Percentiles rank a stretch among this genome's conserved stretches.
These are phyloP conservation scores for Lomentospora prolificans DNA, from an alignment of 2,329 filamentous ascomycete species.

Conservation along the genomic window DNA sequence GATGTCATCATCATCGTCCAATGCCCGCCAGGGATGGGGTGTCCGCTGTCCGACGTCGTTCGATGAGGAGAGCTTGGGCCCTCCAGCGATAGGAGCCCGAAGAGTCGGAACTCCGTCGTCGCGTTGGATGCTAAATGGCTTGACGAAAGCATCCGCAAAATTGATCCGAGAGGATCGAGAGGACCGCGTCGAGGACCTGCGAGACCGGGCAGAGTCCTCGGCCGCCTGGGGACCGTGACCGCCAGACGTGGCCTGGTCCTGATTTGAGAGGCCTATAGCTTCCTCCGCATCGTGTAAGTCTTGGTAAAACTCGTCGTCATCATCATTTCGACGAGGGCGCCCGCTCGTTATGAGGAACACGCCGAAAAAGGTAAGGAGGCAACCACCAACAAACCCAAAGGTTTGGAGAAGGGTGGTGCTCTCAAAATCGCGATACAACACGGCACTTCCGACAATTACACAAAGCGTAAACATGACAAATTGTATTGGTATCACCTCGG, in stretches of 20 bases:
- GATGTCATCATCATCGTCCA: conserved; percentile 17
- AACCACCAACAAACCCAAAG: conserved; percentile 80
- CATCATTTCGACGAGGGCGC: conserved; percentile 42
- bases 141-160: conserved; percentile 28
- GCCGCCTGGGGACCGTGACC: conserved; percentile 9
- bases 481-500: conserved; percentile 94
- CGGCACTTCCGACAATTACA: conserved; percentile 86
- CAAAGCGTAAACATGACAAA: conserved; percentile 95
- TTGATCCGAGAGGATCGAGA: conserved; percentile 31
- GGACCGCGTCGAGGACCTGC: conserved; percentile 19
- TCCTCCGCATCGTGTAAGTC: conserved; percentile 50
- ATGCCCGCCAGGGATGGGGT: conserved; percentile 24
- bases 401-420: conserved; percentile 64
- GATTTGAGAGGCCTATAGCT: conserved; percentile 48
- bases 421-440: conserved; percentile 93
- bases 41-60: conserved; percentile 2
- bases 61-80: neutral
- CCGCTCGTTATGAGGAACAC: conserved; percentile 97
- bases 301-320: conserved; percentile 45
- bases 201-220: conserved; percentile 22
- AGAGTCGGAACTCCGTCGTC: conserved; percentile 26
- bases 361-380: conserved; percentile 83
- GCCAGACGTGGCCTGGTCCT: conserved; percentile 25
- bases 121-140: conserved; percentile 24
- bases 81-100: conserved; percentile 17